Base-by-base conservation (phyloP, 163 green algal species). In the Prototheca wickerhamii region DNA sequence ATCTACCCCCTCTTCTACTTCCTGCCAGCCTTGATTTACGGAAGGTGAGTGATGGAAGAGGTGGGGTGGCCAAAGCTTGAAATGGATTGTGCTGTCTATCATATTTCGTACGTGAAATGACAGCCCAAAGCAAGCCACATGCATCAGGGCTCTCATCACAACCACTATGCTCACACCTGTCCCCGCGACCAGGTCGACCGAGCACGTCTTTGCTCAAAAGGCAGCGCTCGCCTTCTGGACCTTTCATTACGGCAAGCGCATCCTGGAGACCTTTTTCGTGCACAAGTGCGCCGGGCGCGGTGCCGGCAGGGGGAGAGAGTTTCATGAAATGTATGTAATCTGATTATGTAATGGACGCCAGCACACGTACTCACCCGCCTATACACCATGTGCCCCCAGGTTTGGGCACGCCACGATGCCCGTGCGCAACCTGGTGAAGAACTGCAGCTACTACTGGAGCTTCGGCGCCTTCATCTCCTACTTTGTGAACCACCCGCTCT, bases 401-500 rank as follows among this genome's bases (percentile, higher is more conserved):
- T 99, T 98, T 73, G 90, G 81, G 51, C 86, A 98, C 57, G 92
- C 72, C 64, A 98, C 93, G 35, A 98, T 99, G 93, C 93, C 93
- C 3, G 79, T 98, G 33, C 76, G 77, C 67, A 98, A 98, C 79
- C 83, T 99, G 20, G 87, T 95, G 73, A 83, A 84, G 40, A 99
- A 99, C 84, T 98, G 92, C 76, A 58, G 55, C 15, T 98, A 99
- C 85, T 99, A 99, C 77, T 97, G 91, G 91, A 74, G 74, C 6
- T 98, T 97, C 82, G 90, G 85, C 2, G 89, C 84, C 0, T 94
- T 91, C 62, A 84, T 97, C 30, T 85, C 82, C 8, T 99, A 98
- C 83, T 98, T 98, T 58, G 76, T 97, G 65, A 98, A 98, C 78
- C 93, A 99, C 80, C 93, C 93, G 26, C 65, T 84, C 42, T 98